Evolutionary conservation across 176 grass and related monocot species (phyloP).

Genomic region (Phyllostachys edulis): DNA sequence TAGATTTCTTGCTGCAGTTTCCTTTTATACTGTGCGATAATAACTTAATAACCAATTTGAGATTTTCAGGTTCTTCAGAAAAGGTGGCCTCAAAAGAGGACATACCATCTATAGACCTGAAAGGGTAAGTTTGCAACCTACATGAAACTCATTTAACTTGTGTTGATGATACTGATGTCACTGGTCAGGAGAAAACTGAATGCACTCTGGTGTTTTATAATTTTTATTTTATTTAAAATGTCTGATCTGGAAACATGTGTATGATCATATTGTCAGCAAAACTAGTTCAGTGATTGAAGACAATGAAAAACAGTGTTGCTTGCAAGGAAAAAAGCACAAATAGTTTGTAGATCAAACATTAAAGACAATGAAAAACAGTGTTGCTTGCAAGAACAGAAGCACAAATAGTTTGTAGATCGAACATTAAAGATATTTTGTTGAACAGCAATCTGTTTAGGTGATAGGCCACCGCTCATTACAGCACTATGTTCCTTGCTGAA

Average conservation of each 20-base stretch:
- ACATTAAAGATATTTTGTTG: neutral
- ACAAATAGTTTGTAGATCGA: neutral
- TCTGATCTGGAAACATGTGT: conserved; percentile 6
- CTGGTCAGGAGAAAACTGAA: neutral
- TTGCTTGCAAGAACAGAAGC: neutral
- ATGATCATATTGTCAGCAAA: conserved; percentile 8
- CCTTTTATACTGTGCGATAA: conserved; percentile 3
- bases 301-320: neutral
- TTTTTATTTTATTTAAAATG: neutral
- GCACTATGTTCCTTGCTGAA: neutral
- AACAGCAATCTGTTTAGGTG: neutral
- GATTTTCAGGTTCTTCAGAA: conserved; percentile 54
- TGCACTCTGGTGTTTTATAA: neutral
- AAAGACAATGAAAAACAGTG: neutral
- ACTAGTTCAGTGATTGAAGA: neutral
- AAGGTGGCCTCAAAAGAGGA: conserved; percentile 60
- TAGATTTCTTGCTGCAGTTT: neutral
- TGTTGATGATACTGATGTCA: neutral
- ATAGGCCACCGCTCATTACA: neutral
- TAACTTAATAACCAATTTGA: conserved; percentile 27
- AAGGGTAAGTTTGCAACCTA: conserved; percentile 53
- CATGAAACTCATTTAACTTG: neutral
- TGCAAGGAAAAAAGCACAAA: neutral
- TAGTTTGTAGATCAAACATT: neutral
- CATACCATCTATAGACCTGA: conserved; percentile 68